A percentile compares a stretch with the other conserved stretches of the same genome.
Evolutionary conservation across 768 basidiomycete genomes (phyloP).

Genomic region (Favolaschia claudopus): DNA sequence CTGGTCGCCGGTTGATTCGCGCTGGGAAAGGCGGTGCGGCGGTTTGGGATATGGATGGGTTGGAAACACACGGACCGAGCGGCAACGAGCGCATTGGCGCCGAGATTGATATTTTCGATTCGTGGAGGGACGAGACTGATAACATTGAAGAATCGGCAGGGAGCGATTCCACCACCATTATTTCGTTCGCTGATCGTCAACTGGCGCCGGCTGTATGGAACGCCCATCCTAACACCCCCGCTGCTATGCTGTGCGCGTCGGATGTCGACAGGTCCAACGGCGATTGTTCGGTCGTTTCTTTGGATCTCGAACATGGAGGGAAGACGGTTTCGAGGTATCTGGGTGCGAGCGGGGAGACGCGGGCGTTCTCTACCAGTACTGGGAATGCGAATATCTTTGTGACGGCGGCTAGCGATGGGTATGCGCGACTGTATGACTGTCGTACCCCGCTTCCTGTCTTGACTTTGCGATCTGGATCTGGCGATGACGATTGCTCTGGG

Average conservation of each 20-base stretch:
- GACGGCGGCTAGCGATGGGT: conserved; percentile 40
- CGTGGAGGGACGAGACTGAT: conserved; percentile 23
- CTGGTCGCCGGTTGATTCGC: conserved; percentile 30
- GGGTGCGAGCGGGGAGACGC: conserved; percentile 36
- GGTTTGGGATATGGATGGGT: conserved; percentile 35
- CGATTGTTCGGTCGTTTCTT: conserved; percentile 8
- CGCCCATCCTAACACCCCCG: background rate
- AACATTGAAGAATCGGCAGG: conserved; percentile 33
- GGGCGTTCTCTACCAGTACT: conserved; percentile 35
- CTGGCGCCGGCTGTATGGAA: background rate
- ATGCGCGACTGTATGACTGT: conserved; percentile 39
- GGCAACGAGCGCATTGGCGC: conserved; percentile 20
- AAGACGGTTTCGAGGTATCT: conserved; percentile 30
- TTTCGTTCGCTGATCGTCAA: background rate
- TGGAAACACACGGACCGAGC: conserved; percentile 27
- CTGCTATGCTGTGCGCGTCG: background rate
- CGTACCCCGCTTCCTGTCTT: conserved; percentile 37
- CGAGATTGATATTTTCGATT: conserved; percentile 11
- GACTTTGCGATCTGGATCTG: conserved; percentile 34
- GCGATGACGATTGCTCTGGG: conserved; percentile 17
- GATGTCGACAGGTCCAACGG: background rate
- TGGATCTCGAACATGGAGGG: conserved; percentile 25
- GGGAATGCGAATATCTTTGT: conserved; percentile 38
- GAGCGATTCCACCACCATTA: conserved; percentile 14
- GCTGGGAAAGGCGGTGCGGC: conserved; percentile 33